Evolutionary conservation across 2,329 filamentous ascomycete species (phyloP).

Genomic region (Purpureocillium takamizusanense): DNA sequence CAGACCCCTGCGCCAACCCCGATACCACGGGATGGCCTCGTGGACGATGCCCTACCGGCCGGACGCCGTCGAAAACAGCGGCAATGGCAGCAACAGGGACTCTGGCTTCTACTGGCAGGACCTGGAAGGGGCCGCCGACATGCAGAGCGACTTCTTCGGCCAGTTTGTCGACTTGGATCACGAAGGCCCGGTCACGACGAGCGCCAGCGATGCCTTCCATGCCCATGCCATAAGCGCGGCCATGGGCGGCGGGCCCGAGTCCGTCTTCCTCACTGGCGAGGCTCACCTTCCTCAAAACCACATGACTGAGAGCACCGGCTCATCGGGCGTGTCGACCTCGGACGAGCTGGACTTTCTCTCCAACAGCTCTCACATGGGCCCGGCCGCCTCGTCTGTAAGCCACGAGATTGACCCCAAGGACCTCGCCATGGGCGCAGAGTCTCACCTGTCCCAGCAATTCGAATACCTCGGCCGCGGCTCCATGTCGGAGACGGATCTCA

Average conservation of each 20-base stretch:
- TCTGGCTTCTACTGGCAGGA: constrained; percentile 26
- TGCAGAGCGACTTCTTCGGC: constrained; percentile 23
- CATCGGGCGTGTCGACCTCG: constrained; percentile 24
- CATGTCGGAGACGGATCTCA: constrained; percentile 39
- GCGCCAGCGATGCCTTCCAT: constrained; percentile 11
- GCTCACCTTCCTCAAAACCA: constrained; percentile 1
- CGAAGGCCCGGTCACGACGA: constrained; percentile 12
- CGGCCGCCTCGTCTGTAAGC: constrained; percentile 12
- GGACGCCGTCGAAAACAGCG: constrained; percentile 22
- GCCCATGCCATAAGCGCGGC: constrained; percentile 9
- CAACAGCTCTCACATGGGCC: constrained; percentile 20
- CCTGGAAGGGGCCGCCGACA: constrained; percentile 18
- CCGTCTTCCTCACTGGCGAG: constrained; percentile 16
- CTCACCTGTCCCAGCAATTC: constrained; percentile 10
- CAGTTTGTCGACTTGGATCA: constrained; percentile 28
- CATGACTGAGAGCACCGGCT: constrained; percentile 19
- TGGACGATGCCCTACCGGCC: constrained; percentile 25
- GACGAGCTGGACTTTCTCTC: constrained; percentile 28
- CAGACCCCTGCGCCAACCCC: too few species aligned
- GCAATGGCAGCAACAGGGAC: constrained; percentile 11
- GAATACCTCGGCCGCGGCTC: constrained; percentile 22
- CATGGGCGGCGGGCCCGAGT: constrained; percentile 16
- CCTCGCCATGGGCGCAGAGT: constrained; percentile 13
- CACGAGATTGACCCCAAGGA: constrained; percentile 21
- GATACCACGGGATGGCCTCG: constrained; percentile 19